Conservation (phyloP, 805 yeast genomes). For the Pichia manshurica region DNA sequence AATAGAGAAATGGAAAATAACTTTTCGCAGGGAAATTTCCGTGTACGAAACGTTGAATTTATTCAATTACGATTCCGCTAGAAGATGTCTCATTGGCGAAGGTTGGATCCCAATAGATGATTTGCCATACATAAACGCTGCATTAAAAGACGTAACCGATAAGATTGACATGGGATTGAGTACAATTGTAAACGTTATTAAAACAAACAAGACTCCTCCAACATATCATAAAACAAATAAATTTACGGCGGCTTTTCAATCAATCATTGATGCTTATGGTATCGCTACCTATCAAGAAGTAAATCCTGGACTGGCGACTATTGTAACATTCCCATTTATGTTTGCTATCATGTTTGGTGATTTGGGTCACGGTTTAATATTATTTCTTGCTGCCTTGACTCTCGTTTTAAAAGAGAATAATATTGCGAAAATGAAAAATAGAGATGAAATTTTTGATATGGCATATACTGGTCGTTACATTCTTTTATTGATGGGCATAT, state of each 20-base stretch:
- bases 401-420: constrained; percentile 71
- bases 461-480: constrained; percentile 92
- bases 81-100: constrained; percentile 86
- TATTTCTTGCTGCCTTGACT: constrained; percentile 64
- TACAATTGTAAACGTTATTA: constrained; percentile 52
- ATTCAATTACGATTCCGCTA: constrained; percentile 74
- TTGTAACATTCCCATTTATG: constrained; percentile 95
- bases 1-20: constrained; percentile 66
- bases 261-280: constrained; percentile 93
- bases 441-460: constrained; percentile 96
- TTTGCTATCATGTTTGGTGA: constrained; percentile 99
- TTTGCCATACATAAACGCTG: constrained; percentile 53
- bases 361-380: constrained; percentile 87
- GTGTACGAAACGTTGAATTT: constrained; percentile 72
- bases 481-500: constrained; percentile 83
- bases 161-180: constrained; percentile 39
- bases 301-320: constrained; percentile 92
- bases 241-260: constrained; percentile 88
- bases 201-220: constrained; percentile 64
- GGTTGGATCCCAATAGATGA: constrained; percentile 94
- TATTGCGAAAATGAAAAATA: constrained; percentile 53
- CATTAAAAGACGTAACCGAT: constrained; percentile 61
- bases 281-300: constrained; percentile 89
- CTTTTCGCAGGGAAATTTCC: constrained; percentile 72
- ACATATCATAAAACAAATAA: constrained; percentile 93